Evolutionary conservation across 2,329 filamentous ascomycete genomes (phyloP), one percentile per base, ranked within the genome.

Genomic region (Fusarium chaquense): DNA sequence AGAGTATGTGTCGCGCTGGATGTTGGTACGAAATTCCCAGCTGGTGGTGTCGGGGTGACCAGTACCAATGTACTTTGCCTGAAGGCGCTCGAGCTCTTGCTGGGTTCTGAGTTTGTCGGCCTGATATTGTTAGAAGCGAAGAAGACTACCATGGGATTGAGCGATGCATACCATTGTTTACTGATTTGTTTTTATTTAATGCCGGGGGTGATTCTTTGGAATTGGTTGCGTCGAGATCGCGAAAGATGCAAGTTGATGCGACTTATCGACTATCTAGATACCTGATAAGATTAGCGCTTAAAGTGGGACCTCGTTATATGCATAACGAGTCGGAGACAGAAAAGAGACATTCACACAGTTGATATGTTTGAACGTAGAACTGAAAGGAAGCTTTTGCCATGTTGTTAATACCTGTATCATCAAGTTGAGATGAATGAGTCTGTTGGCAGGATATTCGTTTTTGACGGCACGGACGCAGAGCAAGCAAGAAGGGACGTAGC

Each of bases 61-160:
- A 6, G 96, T 98, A 73, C 96, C 96, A 76, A 99, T 87, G 84
- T 96, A 98, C 77, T 97, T 97, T 76, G 94, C 91, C 82, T 99
- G 96, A 20, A 98, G 92, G 70, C 94, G 91, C 82, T 99, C 96
- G 78, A 99, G 94, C 81, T 99, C 96, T 82, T 99, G 96, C 75
- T 97, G 93, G 12, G 93, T 96, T 78, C 96, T 94, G 71, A 99
- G 92, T 83, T 99, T 99, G 84, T 99, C 96, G 81, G 96, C 96
- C 96, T 90, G 49, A 20, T 28, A 12, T n/a, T 15, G 59, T 73
- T 47, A 70, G 64, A 15, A 30, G 15, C 5, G 24, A 20, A 24
- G 32, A 20, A 40, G 35, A 3, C 16, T 10, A 13, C 3, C 15
- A 22, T 16, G 13, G 3, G 8, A 7, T 22, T 26, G 15, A 26